Conservation (phyloP, 1,139 yeast genomes). For the Nakaseomyces nivariensis region DNA sequence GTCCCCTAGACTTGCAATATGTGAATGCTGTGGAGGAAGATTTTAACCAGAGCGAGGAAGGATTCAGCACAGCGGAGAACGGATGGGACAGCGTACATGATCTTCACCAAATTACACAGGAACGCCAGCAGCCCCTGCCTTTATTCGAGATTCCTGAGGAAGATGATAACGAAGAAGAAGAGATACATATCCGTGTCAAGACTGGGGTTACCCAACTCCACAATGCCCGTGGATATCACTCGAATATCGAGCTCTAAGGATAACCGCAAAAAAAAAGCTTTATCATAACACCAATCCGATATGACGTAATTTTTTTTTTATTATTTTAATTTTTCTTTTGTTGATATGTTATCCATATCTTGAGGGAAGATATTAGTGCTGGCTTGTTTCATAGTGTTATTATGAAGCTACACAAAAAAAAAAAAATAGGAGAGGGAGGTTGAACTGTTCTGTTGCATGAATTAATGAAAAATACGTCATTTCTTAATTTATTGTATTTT, state of each 20-base stretch:
- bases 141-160: slow-evolving; percentile 9
- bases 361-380: no score
- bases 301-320: no score
- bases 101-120: slow-evolving; percentile 20
- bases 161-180: slow-evolving; percentile 18
- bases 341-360: no score
- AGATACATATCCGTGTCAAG: slow-evolving; percentile 35
- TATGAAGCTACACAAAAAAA: neutral
- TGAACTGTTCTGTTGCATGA: no score
- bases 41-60: slow-evolving; percentile 7
- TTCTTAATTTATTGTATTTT: no score
- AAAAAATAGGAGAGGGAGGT: neutral
- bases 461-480: no score
- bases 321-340: no score
- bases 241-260: neutral
- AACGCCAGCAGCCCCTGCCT: slow-evolving; percentile 5
- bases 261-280: neutral
- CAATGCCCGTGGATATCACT: slow-evolving; percentile 32
- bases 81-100: slow-evolving; percentile 30
- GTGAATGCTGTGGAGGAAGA: slow-evolving; percentile 7
- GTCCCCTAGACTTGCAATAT: neutral
- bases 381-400: no score
- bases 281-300: neutral
- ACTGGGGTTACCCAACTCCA: slow-evolving; percentile 38
- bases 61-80: slow-evolving; percentile 4